These are phyloP conservation scores for Phytophthora pini DNA, from an alignment of 352 stramenopile genomes.

Conservation along the genomic window DNA sequence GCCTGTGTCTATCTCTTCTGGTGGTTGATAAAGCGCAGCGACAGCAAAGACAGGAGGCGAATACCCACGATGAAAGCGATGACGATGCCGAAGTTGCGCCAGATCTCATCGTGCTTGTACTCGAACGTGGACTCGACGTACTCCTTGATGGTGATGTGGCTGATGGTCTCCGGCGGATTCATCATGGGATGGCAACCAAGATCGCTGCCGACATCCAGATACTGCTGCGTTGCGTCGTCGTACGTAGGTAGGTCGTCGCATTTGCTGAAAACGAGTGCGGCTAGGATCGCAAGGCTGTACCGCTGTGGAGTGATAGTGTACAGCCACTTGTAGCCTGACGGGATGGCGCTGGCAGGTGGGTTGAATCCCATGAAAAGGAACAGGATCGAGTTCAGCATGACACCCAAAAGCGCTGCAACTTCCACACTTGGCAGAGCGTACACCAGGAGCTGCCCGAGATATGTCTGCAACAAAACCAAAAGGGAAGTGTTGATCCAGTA, in stretches of 20 bases:
- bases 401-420: slow-evolving; percentile 43
- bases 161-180: slow-evolving; percentile 37
- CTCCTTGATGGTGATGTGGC: slow-evolving; percentile 57
- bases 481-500: slow-evolving; percentile 68
- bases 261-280: slow-evolving; percentile 47
- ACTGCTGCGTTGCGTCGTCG: slow-evolving; percentile 31
- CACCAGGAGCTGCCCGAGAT: slow-evolving; percentile 52
- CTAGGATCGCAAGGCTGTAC: slow-evolving; percentile 49
- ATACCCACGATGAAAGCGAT: slow-evolving; percentile 58
- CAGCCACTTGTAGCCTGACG: slow-evolving; percentile 63
- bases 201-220: slow-evolving; percentile 34
- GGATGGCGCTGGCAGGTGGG: slow-evolving; percentile 50
- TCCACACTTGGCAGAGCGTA: slow-evolving; percentile 54
- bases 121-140: slow-evolving; percentile 56
- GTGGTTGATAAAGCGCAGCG: slow-evolving; percentile 67
- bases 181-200: slow-evolving; percentile 51
- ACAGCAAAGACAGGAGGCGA: slow-evolving; percentile 51
- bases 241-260: slow-evolving; percentile 46
- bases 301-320: slow-evolving; percentile 44
- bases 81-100: slow-evolving; percentile 49
- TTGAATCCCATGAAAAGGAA: slow-evolving; percentile 66
- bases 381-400: slow-evolving; percentile 63
- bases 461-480: slow-evolving; percentile 56
- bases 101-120: slow-evolving; percentile 67
- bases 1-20: slow-evolving; percentile 46